Conservation (phyloP, 306 rosid genomes). For the Datisca glomerata region DNA sequence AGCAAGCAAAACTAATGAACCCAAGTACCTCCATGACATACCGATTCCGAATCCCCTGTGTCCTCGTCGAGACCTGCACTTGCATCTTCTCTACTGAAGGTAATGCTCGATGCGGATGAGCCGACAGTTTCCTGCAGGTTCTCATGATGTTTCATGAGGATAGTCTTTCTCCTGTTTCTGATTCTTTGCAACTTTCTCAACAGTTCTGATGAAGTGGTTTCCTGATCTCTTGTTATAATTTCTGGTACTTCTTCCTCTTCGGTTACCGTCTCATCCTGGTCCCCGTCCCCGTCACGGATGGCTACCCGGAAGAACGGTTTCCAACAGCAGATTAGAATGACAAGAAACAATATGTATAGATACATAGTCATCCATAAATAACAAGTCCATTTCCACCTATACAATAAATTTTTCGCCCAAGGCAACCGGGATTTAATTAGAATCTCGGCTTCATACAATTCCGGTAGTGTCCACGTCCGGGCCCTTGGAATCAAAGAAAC, state of each 20-base stretch:
- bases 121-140: constrained; percentile 29
- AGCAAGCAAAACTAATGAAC: no score
- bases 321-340: constrained; percentile 26
- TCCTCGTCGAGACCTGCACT: constrained; percentile 29
- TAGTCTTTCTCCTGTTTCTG: constrained; percentile 49
- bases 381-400: constrained; percentile 72
- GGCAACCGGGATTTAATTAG: constrained; percentile 46
- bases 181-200: constrained; percentile 44
- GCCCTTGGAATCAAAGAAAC: constrained; percentile 51
- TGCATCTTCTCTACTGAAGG: constrained; percentile 35
- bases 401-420: constrained; percentile 41
- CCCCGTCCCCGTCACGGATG: not conserved
- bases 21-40: constrained; percentile 16
- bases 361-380: constrained; percentile 60
- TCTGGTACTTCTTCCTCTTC: constrained; percentile 7
- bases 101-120: constrained; percentile 41
- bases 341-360: constrained; percentile 31
- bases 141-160: constrained; percentile 4
- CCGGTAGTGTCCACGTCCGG: constrained; percentile 50
- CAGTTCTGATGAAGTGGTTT: constrained; percentile 34
- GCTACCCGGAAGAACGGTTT: constrained; percentile 26
- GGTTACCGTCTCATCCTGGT: not conserved
- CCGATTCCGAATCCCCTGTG: constrained; percentile 64
- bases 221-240: constrained; percentile 15
- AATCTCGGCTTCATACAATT: constrained; percentile 57